Conservation (phyloP, 2,329 filamentous ascomycete species). For the Colletotrichum lupini region DNA sequence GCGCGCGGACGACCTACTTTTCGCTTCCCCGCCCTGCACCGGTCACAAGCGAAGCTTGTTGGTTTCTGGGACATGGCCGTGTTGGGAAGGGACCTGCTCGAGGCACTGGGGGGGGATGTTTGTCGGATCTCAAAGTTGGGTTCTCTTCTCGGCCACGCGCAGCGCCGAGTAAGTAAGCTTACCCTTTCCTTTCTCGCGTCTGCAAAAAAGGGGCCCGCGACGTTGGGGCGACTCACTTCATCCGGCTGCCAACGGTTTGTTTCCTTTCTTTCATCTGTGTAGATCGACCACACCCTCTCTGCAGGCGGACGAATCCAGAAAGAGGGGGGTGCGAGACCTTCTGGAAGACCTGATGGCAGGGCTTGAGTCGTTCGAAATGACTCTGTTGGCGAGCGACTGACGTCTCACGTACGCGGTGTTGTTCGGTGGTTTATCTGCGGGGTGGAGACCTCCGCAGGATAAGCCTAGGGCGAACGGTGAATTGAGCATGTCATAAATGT, state of each 20-base stretch:
- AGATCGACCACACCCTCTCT: not conserved
- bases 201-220: not conserved
- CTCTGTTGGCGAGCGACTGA: not conserved
- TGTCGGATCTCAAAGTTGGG: not conserved
- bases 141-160: not conserved
- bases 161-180: not conserved
- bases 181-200: not conserved
- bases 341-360: not conserved
- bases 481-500: not conserved
- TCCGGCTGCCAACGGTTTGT: not conserved
- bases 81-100: not conserved
- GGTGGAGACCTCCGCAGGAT: slow-evolving; percentile 29
- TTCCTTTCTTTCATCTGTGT: slow-evolving; percentile 1
- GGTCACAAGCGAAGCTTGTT: slow-evolving; percentile 31
- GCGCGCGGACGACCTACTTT: slow-evolving; percentile 10
- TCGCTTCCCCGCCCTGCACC: slow-evolving; percentile 31
- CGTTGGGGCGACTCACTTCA: slow-evolving; percentile 2
- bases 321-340: not conserved
- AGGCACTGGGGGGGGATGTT: not conserved
- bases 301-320: not conserved
- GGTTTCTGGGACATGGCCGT: slow-evolving; percentile 28
- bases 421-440: slow-evolving; percentile 11
- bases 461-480: not conserved
- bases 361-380: not conserved
- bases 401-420: not conserved